Base-by-base conservation (phyloP, 441 rosid genomes). In the Pelargonium fulgidum region DNA sequence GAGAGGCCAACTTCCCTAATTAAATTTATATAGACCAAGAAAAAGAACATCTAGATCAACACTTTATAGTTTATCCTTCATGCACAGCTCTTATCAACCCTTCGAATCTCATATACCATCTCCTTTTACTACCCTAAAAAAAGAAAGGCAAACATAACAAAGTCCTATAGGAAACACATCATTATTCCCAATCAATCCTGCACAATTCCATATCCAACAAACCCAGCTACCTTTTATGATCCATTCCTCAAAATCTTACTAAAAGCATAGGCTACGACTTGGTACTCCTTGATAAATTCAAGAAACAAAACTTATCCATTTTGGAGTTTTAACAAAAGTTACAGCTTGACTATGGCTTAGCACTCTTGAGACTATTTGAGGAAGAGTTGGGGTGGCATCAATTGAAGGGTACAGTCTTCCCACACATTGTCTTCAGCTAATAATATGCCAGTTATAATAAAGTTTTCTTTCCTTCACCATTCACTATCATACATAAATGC, bases 171-270 rank as follows among this genome's bases (percentile, higher is more conserved):
- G 71, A 69, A 19, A 19, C 39, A 3, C 12, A 66, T 29, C 17
- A 29, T 44, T 64, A 29, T 44, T 64, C 65, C 69, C 66, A 42
- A 2, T 29, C 59, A 26, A 58, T 67, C 24, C 61, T 39, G 33
- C 9, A 54, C 22, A 70, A 26, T n/a, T 48, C 7, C 17, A 65
- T 69, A 24, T n/a, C 56, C n/a, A 62, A 39, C 22, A 41, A 71
- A 29, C 20, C 12, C 56, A 22, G 20, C 42, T 22, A 33, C 45
- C 17, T 36, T 13, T 45, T 8, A 61, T 14, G 16, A 70, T 29
- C 77, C 64, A 65, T 14, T 65, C 76, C 72, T 66, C 68, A 66
- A 47, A 42, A 33, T 58, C 48, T 45, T 52, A 70, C 26, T 13
- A 54, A 12, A 10, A 42, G 41, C 48, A 44, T 66, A 11, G 16